phyloP scores from a whole-genome alignment of 352 stramenopile species.

The Peronosclerospora sorghi region DNA sequence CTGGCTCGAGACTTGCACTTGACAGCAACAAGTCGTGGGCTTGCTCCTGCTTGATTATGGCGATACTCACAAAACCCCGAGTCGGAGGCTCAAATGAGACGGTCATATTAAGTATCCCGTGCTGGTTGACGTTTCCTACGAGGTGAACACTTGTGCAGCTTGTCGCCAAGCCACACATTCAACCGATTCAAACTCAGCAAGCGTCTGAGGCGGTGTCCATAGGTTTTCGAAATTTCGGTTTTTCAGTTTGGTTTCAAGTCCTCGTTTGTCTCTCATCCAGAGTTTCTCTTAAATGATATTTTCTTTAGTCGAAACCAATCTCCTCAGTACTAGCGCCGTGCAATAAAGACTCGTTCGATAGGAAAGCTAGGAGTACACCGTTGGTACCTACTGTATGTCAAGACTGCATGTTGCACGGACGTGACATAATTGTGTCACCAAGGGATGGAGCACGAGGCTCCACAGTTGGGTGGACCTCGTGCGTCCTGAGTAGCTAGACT shows the following conservation, averaged over 20 bases:
- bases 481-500: no score
- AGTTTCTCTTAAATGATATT: no score
- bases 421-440: no score
- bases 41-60: slow-evolving; percentile 21
- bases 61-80: slow-evolving; percentile 45
- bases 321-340: no score
- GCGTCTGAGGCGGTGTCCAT: slow-evolving; percentile 13
- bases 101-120: slow-evolving; percentile 21
- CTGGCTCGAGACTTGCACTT: slow-evolving; percentile 41
- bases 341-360: no score
- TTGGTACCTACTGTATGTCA: no score
- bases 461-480: no score
- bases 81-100: slow-evolving; percentile 21
- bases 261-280: no score
- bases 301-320: no score
- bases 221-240: slow-evolving; percentile 6
- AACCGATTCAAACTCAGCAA: slow-evolving; percentile 23
- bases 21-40: slow-evolving; percentile 27
- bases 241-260: neutral
- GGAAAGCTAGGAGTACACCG: no score
- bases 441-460: no score
- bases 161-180: slow-evolving; percentile 42
- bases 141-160: slow-evolving; percentile 32
- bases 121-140: slow-evolving; percentile 16
- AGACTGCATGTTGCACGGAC: no score